Percentiles rank a stretch among this genome's conserved stretches.
Conservation (phyloP, 2,329 filamentous ascomycete species). For the Aspergillus oerlinghausenensis region DNA sequence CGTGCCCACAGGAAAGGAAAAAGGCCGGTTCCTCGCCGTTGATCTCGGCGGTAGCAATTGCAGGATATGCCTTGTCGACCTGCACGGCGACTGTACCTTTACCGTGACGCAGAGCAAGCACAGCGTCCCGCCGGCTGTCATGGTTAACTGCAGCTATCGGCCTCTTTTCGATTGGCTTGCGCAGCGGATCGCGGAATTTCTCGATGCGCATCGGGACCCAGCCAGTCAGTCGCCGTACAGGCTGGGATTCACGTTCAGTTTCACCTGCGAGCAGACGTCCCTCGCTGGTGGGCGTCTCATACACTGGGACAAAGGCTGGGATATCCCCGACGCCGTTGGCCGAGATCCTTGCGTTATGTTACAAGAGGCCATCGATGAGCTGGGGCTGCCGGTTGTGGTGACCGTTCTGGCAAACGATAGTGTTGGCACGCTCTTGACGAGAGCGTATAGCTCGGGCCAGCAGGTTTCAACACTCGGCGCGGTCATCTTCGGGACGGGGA, state of each 20-base stretch:
- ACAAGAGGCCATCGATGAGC: slow-evolving; percentile 17
- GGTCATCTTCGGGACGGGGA: slow-evolving; percentile 19
- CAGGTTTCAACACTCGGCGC: slow-evolving; percentile 12
- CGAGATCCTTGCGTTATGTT: slow-evolving; percentile 16
- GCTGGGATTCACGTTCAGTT: slow-evolving; percentile 20
- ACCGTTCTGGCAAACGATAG: slow-evolving; percentile 18
- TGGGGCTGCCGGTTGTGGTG: slow-evolving; percentile 13
- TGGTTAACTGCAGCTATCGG: slow-evolving; percentile 13
- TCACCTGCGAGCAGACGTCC: slow-evolving; percentile 16
- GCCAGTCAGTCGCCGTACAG: slow-evolving; percentile 4
- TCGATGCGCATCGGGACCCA: slow-evolving; percentile 1
- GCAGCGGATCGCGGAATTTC: slow-evolving; percentile 9
- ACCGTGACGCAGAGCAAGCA: slow-evolving; percentile 13
- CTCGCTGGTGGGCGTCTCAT: slow-evolving; percentile 14
- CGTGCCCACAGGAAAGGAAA: slow-evolving; percentile 15
- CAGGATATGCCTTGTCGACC: slow-evolving; percentile 16
- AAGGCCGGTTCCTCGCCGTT: slow-evolving; percentile 15
- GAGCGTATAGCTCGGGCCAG: slow-evolving; percentile 11
- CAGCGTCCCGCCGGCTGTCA: slow-evolving; percentile 10
- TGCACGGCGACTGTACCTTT: slow-evolving; percentile 17
- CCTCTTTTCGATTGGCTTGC: slow-evolving; percentile 19
- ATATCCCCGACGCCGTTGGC: slow-evolving; percentile 18
- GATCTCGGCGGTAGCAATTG: slow-evolving; percentile 20
- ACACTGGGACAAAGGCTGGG: slow-evolving; percentile 20
- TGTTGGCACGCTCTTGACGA: slow-evolving; percentile 17